phyloP scores from a whole-genome alignment of 2,329 filamentous ascomycete genomes.

The Elsinoe batatas region DNA sequence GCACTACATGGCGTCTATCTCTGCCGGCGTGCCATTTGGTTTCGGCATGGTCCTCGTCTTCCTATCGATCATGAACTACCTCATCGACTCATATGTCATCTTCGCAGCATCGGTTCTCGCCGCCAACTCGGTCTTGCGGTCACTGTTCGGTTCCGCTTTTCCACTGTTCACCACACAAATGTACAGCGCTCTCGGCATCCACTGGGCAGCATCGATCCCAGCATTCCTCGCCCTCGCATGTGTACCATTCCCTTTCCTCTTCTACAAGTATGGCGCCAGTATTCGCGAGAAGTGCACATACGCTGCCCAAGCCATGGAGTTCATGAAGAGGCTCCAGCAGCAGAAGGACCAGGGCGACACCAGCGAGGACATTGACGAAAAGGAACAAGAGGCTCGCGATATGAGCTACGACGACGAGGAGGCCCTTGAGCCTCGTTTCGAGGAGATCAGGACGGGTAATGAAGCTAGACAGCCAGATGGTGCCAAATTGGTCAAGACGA shows the following conservation, averaged over 20 bases:
- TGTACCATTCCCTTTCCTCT: conserved; percentile 64
- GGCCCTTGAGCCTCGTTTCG: conserved; percentile 23
- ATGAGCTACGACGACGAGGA: conserved; percentile 19
- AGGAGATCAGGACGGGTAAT: conserved; percentile 28
- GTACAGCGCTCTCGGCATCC: conserved; percentile 47
- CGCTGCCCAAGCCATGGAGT: conserved; percentile 54
- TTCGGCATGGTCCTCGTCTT: conserved; percentile 57
- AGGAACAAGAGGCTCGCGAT: conserved; percentile 23
- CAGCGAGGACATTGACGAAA: conserved; percentile 22
- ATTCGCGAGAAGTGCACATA: conserved; percentile 62
- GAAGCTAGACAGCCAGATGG: not conserved
- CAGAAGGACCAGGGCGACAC: conserved; percentile 18
- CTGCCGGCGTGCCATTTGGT: conserved; percentile 44
- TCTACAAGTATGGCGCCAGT: conserved; percentile 57
- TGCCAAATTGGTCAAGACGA: conserved; percentile 21
- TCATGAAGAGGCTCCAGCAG: conserved; percentile 41
- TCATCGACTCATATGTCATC: conserved; percentile 59
- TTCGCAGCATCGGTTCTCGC: conserved; percentile 68
- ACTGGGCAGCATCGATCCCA: conserved; percentile 66
- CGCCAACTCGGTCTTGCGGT: conserved; percentile 70
- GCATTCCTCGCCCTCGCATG: conserved; percentile 64
- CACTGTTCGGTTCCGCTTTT: conserved; percentile 66
- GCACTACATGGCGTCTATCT: conserved; percentile 47
- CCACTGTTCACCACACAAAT: conserved; percentile 66
- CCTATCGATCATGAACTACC: conserved; percentile 54